A percentile compares a stretch with the other conserved stretches of the same genome.
These are phyloP conservation scores for Musa troglodytarum DNA, from an alignment of 176 grass and related monocot genomes.

Conservation along the genomic window DNA sequence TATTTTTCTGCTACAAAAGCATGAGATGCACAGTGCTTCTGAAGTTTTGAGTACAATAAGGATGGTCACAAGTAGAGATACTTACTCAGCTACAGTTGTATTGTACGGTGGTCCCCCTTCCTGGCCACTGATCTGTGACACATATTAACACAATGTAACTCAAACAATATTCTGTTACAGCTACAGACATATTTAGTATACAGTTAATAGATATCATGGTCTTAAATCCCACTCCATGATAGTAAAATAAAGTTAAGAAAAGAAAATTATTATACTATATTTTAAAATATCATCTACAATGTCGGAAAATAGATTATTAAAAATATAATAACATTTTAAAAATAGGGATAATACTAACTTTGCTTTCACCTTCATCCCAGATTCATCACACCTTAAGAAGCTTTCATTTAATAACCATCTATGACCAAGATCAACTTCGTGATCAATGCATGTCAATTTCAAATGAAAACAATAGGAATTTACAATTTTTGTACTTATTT, in stretches of 20 bases:
- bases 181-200: background rate
- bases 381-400: too few species aligned
- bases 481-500: background rate
- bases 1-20: background rate
- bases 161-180: background rate
- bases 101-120: conserved; percentile 39
- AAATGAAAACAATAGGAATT: background rate
- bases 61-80: background rate
- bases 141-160: background rate
- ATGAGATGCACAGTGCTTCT: background rate
- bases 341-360: too few species aligned
- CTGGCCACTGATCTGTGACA: conserved; percentile 25
- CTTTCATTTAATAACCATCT: too few species aligned
- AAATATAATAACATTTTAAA: too few species aligned
- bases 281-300: too few species aligned
- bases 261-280: too few species aligned
- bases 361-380: too few species aligned
- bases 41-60: background rate
- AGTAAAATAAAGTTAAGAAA: background rate
- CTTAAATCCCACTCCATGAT: background rate
- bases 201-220: background rate
- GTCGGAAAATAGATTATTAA: too few species aligned
- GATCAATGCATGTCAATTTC: too few species aligned
- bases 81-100: conserved; percentile 33
- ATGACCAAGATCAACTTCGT: too few species aligned